Evolutionary conservation across 1,284 basidiomycete genomes (phyloP).

Genomic region (Trametes sp.): DNA sequence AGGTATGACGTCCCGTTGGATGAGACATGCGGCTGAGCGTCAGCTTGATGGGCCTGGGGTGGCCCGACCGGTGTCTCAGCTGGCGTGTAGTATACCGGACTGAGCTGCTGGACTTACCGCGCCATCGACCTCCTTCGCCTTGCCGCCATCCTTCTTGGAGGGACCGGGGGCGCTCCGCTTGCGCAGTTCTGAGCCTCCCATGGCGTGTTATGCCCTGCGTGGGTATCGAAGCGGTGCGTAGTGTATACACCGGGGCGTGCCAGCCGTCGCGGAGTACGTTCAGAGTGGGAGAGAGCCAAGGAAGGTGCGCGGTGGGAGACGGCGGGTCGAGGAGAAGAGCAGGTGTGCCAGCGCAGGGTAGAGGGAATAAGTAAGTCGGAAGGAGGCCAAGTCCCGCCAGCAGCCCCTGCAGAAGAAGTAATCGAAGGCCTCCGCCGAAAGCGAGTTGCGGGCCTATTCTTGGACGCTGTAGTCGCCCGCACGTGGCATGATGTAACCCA

Average conservation of each 20-base stretch:
- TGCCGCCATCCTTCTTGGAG: neutral
- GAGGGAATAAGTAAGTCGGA: neutral
- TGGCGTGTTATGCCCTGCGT: slow-evolving; percentile 5
- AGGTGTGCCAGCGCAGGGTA: slow-evolving; percentile 5
- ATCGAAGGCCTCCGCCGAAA: neutral
- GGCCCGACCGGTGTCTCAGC: neutral
- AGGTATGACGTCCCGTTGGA: slow-evolving; percentile 19
- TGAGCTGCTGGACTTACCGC: neutral
- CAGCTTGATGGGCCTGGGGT: neutral
- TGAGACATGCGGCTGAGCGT: neutral
- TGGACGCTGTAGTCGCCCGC: neutral
- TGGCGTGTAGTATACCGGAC: neutral
- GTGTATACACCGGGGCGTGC: slow-evolving; percentile 19
- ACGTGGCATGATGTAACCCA: slow-evolving; percentile 8
- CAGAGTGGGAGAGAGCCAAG: neutral
- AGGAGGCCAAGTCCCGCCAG: slow-evolving; percentile 8
- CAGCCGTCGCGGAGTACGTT: slow-evolving; percentile 19
- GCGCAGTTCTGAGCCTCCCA: slow-evolving; percentile 11
- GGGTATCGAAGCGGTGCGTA: slow-evolving; percentile 4
- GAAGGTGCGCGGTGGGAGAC: neutral
- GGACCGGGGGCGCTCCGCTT: slow-evolving; percentile 6
- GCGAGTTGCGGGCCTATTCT: slow-evolving; percentile 3
- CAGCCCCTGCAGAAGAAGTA: slow-evolving; percentile 9
- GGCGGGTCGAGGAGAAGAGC: slow-evolving; percentile 4
- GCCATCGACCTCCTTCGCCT: neutral